Evolutionary conservation across 202 grass and related monocot species (phyloP).

Genomic region (Schoenoplectus tabernaemontani): DNA sequence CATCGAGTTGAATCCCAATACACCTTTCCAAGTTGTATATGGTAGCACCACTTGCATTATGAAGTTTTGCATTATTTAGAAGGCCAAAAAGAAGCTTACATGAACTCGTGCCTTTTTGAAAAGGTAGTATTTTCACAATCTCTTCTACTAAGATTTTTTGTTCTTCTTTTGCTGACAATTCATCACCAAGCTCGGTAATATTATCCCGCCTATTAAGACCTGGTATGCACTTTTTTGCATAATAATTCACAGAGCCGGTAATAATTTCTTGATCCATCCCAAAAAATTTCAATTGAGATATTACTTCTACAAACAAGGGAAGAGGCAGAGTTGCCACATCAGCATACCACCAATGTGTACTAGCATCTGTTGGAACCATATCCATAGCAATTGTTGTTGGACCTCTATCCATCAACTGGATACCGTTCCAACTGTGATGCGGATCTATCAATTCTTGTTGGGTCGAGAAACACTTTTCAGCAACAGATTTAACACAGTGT

Average conservation of each 20-base stretch:
- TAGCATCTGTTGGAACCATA: conserved; percentile 37
- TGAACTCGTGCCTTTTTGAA: conserved; percentile 57
- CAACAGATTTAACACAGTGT: conserved; percentile 60
- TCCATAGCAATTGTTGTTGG: conserved; percentile 53
- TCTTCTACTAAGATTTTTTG: conserved; percentile 86
- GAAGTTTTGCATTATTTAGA: conserved; percentile 67
- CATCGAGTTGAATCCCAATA: conserved; percentile 74
- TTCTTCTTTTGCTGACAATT: conserved; percentile 62
- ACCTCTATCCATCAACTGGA: conserved; percentile 52
- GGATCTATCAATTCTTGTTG: conserved; percentile 56
- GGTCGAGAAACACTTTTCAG: conserved; percentile 57
- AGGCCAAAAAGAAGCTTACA: conserved; percentile 76
- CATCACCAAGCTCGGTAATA: conserved; percentile 39
- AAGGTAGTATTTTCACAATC: conserved; percentile 72
- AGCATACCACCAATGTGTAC: conserved; percentile 71
- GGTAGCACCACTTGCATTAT: conserved; percentile 54
- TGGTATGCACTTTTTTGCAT: conserved; percentile 69
- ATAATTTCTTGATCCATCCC: conserved; percentile 62
- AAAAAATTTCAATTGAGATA: conserved; percentile 68
- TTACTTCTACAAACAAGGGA: conserved; percentile 59
- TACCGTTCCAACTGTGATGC: conserved; percentile 80
- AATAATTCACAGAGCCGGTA: conserved; percentile 59
- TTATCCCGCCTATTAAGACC: conserved; percentile 70
- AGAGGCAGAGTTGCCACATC: conserved; percentile 69
- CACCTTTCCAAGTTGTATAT: conserved; percentile 80